A percentile compares a stretch with the other conserved stretches of the same genome.
Conservation (phyloP, 2,329 filamentous ascomycete genomes). For the Aureobasidium sp. region DNA sequence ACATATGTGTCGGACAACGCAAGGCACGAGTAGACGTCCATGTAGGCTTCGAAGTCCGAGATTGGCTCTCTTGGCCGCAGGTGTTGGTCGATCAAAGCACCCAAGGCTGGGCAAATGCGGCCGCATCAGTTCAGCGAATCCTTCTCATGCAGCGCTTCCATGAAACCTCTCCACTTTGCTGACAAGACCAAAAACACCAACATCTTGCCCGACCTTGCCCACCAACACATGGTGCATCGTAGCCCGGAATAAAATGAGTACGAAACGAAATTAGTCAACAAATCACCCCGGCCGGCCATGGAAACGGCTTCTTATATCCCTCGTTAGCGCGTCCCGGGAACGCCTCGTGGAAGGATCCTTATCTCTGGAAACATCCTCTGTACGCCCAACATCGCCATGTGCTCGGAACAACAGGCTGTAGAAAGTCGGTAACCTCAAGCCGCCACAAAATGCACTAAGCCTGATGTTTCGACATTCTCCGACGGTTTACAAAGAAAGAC, state of each 20-base stretch:
- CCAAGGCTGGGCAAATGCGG: neutral
- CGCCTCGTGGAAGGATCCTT: conserved; percentile 10
- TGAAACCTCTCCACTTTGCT: conserved; percentile 1
- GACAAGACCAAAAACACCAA: neutral
- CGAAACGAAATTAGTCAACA: conserved; percentile 9
- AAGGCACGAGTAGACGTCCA: no score
- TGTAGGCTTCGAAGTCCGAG: neutral
- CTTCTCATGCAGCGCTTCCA: neutral
- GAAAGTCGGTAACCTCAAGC: conserved; percentile 1
- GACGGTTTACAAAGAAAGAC: conserved; percentile 1
- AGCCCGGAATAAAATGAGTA: neutral
- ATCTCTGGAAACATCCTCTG: neutral
- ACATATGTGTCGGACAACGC: neutral
- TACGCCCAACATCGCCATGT: conserved; percentile 1
- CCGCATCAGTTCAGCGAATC: neutral
- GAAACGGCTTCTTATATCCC: conserved; percentile 6
- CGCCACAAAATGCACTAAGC: neutral
- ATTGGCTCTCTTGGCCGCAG: neutral
- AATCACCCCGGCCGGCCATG: neutral
- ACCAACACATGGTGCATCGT: neutral
- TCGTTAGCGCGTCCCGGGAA: neutral
- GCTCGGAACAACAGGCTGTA: neutral
- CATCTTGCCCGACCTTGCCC: neutral
- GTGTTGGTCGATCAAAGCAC: neutral
- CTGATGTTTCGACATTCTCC: neutral